Conservation (phyloP, 2,329 filamentous ascomycete genomes). For the Claviceps spartinae region DNA sequence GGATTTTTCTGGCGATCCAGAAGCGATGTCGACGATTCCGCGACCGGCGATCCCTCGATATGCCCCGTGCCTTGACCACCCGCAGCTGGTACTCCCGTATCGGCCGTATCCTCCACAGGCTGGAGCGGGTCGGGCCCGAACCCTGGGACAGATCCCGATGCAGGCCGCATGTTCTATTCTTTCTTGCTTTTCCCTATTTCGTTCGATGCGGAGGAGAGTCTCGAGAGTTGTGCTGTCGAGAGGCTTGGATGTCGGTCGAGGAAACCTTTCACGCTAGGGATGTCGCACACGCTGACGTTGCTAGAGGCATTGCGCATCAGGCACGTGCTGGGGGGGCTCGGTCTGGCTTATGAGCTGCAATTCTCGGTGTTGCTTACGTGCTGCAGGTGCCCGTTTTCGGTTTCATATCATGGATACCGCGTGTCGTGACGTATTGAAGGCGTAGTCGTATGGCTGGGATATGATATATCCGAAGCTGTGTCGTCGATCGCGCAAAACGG, state of each 20-base stretch:
- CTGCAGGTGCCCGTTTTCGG: no score
- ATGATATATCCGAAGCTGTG: no score
- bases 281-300: conserved; percentile 1
- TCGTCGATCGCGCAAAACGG: no score
- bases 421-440: not conserved
- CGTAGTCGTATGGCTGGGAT: not conserved
- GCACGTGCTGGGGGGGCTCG: not conserved
- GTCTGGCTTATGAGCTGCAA: not conserved
- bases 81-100: conserved; percentile 24
- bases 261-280: not conserved
- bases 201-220: not conserved
- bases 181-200: not conserved
- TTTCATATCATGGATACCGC: not conserved
- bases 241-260: not conserved
- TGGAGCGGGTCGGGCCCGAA: conserved; percentile 1
- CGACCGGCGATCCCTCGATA: conserved; percentile 18
- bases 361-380: no score
- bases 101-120: conserved; percentile 25
- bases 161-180: conserved; percentile 22
- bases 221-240: not conserved
- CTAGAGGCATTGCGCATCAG: conserved; percentile 9
- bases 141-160: not conserved
- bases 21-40: conserved; percentile 6
- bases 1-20: conserved; percentile 13
- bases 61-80: conserved; percentile 22